Evolutionary conservation across 805 yeast species (phyloP).

Genomic region (Yamadazyma nakazawae): DNA sequence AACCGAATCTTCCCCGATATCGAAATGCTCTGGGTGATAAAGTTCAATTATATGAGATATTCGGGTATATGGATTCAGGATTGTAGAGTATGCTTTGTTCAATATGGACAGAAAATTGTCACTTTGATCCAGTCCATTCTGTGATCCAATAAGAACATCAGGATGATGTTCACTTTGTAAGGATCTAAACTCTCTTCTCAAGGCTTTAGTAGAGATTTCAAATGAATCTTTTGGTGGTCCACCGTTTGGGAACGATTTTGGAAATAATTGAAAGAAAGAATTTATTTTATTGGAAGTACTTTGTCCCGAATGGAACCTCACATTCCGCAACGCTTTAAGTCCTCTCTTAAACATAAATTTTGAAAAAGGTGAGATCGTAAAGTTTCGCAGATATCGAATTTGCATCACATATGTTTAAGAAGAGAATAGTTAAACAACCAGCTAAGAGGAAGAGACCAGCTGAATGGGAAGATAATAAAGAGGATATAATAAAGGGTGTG

Average conservation of each 20-base stretch:
- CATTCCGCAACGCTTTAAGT: not conserved
- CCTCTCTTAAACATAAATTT: not conserved
- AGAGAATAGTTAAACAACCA: slow-evolving; percentile 18
- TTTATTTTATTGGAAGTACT: not conserved
- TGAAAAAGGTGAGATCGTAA: not conserved
- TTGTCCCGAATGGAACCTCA: not conserved
- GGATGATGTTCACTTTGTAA: slow-evolving; percentile 82
- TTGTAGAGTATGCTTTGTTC: slow-evolving; percentile 73
- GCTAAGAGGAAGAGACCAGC: slow-evolving; percentile 7
- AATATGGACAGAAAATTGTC: slow-evolving; percentile 49
- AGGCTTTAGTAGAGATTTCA: slow-evolving; percentile 47
- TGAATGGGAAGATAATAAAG: not conserved
- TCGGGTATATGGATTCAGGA: slow-evolving; percentile 67
- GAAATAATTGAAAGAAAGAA: slow-evolving; percentile 63
- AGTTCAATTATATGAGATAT: slow-evolving; percentile 35
- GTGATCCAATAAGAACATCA: slow-evolving; percentile 47
- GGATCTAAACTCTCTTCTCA: slow-evolving; percentile 71
- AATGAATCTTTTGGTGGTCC: slow-evolving; percentile 64
- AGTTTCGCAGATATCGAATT: slow-evolving; percentile 2
- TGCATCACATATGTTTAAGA: slow-evolving; percentile 22
- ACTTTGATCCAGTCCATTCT: slow-evolving; percentile 10
- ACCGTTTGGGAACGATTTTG: slow-evolving; percentile 64
- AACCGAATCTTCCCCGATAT: slow-evolving; percentile 57
- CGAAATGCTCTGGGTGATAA: slow-evolving; percentile 40
- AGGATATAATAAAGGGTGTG: not conserved